Conservation (phyloP, 2,329 filamentous ascomycete species). For the Metarhizium guizhouense region DNA sequence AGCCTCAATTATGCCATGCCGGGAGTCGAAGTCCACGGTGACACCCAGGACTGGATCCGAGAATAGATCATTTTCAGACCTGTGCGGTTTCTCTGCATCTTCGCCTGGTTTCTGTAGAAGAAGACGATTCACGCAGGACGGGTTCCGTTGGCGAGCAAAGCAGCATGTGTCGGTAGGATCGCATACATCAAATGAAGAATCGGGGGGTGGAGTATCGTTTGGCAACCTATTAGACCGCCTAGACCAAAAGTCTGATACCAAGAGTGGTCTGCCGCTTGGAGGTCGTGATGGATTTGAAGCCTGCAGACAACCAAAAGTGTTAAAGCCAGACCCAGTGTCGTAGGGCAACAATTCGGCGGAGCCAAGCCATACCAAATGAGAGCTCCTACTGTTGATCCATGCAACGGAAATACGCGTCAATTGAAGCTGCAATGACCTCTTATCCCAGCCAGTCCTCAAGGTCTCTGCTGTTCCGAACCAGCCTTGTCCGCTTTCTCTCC, state of each 20-base stretch:
- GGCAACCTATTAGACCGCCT: neutral
- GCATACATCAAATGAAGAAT: neutral
- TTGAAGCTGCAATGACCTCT: conserved; percentile 21
- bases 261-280: neutral
- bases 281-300: neutral
- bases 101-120: neutral
- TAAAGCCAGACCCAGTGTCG: neutral
- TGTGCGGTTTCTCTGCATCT: neutral
- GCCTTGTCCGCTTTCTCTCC: conserved; percentile 31
- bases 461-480: conserved; percentile 23
- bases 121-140: neutral
- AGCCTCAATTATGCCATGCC: conserved; percentile 9
- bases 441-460: conserved; percentile 20
- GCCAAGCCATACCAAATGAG: neutral
- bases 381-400: neutral
- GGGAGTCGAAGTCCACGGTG: conserved; percentile 12
- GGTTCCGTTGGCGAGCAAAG: conserved; percentile 6
- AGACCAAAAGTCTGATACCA: conserved; percentile 1
- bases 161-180: conserved; percentile 2
- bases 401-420: conserved; percentile 29
- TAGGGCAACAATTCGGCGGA: neutral
- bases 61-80: conserved; percentile 8
- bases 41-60: conserved; percentile 14
- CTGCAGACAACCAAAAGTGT: neutral
- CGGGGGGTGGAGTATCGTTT: neutral